Percentiles rank a stretch among this genome's conserved stretches.
Conservation (phyloP, 352 stramenopile species). For the Discostella stelligera region DNA sequence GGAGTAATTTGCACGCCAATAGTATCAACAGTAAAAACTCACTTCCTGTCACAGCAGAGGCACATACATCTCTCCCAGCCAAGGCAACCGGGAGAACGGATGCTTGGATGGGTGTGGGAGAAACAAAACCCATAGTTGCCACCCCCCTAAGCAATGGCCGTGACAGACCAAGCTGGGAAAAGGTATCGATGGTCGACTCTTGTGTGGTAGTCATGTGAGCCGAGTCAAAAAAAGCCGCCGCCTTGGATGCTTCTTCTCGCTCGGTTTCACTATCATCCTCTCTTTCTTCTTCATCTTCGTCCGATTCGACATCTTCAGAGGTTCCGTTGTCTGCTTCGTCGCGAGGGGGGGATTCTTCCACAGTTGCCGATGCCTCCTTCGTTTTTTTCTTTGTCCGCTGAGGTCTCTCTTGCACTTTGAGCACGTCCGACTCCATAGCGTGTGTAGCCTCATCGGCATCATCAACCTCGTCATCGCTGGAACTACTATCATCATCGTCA, state of each 20-base stretch:
- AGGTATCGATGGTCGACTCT: constrained; percentile 86
- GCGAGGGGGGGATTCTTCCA: constrained; percentile 15
- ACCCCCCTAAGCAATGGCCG: constrained; percentile 95
- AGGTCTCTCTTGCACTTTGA: constrained; percentile 46
- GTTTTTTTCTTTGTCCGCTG: constrained; percentile 30
- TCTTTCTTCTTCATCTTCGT: constrained; percentile 34
- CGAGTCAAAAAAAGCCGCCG: constrained; percentile 69
- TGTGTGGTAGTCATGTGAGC: constrained; percentile 11
- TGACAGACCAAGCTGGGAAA: constrained; percentile 95
- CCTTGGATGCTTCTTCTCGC: constrained; percentile 68
- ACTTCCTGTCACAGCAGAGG: constrained; percentile 85
- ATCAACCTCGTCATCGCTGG: constrained; percentile 46
- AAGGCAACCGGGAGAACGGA: constrained; percentile 92
- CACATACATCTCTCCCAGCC: constrained; percentile 96
- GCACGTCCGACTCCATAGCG: constrained; percentile 53
- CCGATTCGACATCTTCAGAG: constrained; percentile 17
- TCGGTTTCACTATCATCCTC: constrained; percentile 54
- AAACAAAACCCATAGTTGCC: constrained; percentile 94
- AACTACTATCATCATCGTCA: constrained; percentile 32
- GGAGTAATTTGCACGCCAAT: too few relatives aligned
- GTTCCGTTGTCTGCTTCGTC: constrained; percentile 32
- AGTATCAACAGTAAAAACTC: constrained; percentile 9
- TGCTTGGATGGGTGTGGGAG: constrained; percentile 92
- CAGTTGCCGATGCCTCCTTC: background rate
- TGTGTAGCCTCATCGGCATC: constrained; percentile 31